Percentiles rank a stretch among this genome's conserved stretches.
These are phyloP conservation scores for Gossypium ekmanianum DNA, from an alignment of 345 rosid genomes.

Conservation along the genomic window DNA sequence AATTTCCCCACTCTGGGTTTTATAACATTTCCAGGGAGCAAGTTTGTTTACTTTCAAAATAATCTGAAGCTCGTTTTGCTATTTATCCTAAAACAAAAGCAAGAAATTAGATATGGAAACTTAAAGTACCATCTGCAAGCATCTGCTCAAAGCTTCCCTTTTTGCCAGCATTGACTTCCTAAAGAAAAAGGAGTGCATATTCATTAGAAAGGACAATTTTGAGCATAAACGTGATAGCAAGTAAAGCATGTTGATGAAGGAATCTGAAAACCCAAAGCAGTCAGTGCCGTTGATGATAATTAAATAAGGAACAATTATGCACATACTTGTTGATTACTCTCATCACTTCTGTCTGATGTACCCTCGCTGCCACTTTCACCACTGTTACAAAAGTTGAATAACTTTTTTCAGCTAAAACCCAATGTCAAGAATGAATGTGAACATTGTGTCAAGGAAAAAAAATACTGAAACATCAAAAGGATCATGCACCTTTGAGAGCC, in stretches of 20 bases:
- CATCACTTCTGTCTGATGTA: slow-evolving; percentile 82
- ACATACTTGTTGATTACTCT: slow-evolving; percentile 67
- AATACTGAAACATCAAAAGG: neutral
- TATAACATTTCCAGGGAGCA: neutral
- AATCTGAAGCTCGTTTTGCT: neutral
- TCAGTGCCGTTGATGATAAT: neutral
- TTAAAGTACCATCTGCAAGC: slow-evolving; percentile 74
- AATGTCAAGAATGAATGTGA: neutral
- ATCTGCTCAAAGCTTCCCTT: slow-evolving; percentile 74
- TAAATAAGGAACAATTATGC: neutral
- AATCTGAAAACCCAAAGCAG: slow-evolving; percentile 7
- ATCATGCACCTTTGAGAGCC: slow-evolving; percentile 65
- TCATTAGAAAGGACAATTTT: neutral
- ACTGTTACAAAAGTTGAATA: slow-evolving; percentile 34
- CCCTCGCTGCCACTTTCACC: slow-evolving; percentile 87
- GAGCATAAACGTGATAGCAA: neutral
- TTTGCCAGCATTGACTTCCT: slow-evolving; percentile 60
- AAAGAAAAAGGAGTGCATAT: slow-evolving; percentile 5
- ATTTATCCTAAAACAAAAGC: neutral
- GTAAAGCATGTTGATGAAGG: neutral
- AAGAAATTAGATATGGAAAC: neutral
- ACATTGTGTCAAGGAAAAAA: neutral
- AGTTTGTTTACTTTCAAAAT: neutral
- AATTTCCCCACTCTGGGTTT: neutral
- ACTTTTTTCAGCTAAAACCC: neutral